A percentile compares a stretch with the other conserved stretches of the same genome.
These are phyloP conservation scores for Apiotrichum sp. DNA, from an alignment of 1,284 basidiomycete species.

Conservation along the genomic window DNA sequence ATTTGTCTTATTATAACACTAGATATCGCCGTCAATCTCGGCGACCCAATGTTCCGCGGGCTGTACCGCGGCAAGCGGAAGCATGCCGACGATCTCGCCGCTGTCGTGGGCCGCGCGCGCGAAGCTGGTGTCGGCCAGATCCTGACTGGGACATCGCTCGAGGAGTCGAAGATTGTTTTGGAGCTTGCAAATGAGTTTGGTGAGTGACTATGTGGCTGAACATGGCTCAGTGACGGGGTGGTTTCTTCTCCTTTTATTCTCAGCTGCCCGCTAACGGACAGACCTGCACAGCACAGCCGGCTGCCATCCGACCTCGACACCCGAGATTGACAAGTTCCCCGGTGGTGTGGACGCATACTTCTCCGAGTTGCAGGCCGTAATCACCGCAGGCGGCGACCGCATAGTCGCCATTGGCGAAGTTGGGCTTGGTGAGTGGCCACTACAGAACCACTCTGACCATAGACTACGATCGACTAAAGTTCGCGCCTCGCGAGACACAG, in stretches of 20 bases:
- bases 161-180: slow-evolving; percentile 61
- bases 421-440: slow-evolving; percentile 58
- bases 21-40: slow-evolving; percentile 52
- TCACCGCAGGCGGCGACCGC: slow-evolving; percentile 55
- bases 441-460: neutral
- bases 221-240: too few species aligned
- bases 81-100: slow-evolving; percentile 61
- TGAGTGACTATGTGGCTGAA: slow-evolving; percentile 29
- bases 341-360: slow-evolving; percentile 64
- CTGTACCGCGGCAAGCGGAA: slow-evolving; percentile 48
- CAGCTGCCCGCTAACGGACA: slow-evolving; percentile 24
- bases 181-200: slow-evolving; percentile 58
- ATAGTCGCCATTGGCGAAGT: slow-evolving; percentile 79
- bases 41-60: slow-evolving; percentile 50
- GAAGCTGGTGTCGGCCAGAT: slow-evolving; percentile 71
- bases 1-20: too few species aligned
- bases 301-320: slow-evolving; percentile 76
- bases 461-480: slow-evolving; percentile 81
- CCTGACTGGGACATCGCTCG: slow-evolving; percentile 70
- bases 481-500: slow-evolving; percentile 62
- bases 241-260: too few species aligned
- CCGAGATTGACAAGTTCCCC: slow-evolving; percentile 61
- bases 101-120: slow-evolving; percentile 58
- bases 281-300: slow-evolving; percentile 72
- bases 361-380: slow-evolving; percentile 55